phyloP scores from a whole-genome alignment of 768 basidiomycete species.

The Phanerodontia chrysosporium region DNA sequence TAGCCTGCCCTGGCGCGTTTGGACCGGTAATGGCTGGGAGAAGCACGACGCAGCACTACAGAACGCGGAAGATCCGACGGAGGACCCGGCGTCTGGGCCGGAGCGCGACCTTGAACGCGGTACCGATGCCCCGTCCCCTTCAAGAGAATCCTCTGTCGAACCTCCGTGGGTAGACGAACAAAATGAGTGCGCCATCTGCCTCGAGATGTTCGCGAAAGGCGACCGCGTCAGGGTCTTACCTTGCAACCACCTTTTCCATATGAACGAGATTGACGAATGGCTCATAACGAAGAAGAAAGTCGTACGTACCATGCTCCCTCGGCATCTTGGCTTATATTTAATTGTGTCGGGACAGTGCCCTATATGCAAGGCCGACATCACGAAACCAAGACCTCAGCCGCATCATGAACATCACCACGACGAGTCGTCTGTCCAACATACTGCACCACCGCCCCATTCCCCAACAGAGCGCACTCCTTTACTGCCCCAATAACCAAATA shows the following conservation, averaged over 20 bases:
- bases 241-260: constrained; percentile 93
- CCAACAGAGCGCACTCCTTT: constrained; percentile 1
- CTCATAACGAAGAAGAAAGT: constrained; percentile 88
- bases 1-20: constrained; percentile 76
- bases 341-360: constrained; percentile 58
- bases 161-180: constrained; percentile 80
- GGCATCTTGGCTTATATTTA: neutral
- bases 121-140: neutral
- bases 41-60: constrained; percentile 49
- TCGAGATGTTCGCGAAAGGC: constrained; percentile 80
- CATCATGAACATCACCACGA: neutral
- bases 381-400: constrained; percentile 33
- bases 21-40: constrained; percentile 79
- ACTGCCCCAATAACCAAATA: neutral
- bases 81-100: constrained; percentile 10
- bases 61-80: constrained; percentile 12
- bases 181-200: constrained; percentile 89
- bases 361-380: constrained; percentile 90
- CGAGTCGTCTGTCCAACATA: neutral
- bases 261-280: constrained; percentile 90
- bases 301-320: constrained; percentile 43
- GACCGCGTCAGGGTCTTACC: constrained; percentile 90
- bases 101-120: constrained; percentile 19
- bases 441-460: neutral
- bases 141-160: constrained; percentile 21